Percentiles rank a stretch among this genome's conserved stretches.
These are phyloP conservation scores for Thymus mandschuricus DNA, from an alignment of 257 asterid genomes.

Conservation along the genomic window DNA sequence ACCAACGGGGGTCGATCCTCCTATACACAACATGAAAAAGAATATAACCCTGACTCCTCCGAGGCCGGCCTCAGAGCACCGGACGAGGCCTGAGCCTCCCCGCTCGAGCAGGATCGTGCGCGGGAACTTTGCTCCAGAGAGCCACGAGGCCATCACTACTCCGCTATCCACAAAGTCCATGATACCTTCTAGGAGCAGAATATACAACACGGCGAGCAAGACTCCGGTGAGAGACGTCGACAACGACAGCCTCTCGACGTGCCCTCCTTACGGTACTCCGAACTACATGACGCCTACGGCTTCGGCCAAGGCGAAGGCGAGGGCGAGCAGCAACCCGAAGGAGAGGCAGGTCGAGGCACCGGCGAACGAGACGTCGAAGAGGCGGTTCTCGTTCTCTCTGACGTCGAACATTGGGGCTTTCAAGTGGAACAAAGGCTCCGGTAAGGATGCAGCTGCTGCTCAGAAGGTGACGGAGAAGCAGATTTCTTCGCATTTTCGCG, in stretches of 20 bases:
- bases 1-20: slow-evolving; percentile 30
- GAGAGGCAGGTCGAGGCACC: slow-evolving; percentile 66
- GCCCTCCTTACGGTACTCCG: slow-evolving; percentile 54
- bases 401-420: slow-evolving; percentile 68
- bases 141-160: slow-evolving; percentile 48
- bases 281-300: slow-evolving; percentile 85
- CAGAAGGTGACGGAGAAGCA: slow-evolving; percentile 48
- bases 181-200: slow-evolving; percentile 50
- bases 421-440: slow-evolving; percentile 75
- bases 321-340: slow-evolving; percentile 76
- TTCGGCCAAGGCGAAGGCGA: slow-evolving; percentile 79
- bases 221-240: slow-evolving; percentile 55
- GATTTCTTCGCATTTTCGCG: slow-evolving; percentile 44
- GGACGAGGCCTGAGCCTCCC: slow-evolving; percentile 48
- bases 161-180: slow-evolving; percentile 68
- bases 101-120: slow-evolving; percentile 36
- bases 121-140: slow-evolving; percentile 29
- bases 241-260: slow-evolving; percentile 74
- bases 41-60: slow-evolving; percentile 53
- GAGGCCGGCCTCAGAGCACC: slow-evolving; percentile 60
- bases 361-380: slow-evolving; percentile 55
- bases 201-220: slow-evolving; percentile 46
- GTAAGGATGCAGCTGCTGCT: slow-evolving; percentile 45
- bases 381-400: slow-evolving; percentile 75
- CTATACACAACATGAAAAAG: slow-evolving; percentile 39